Conservation (phyloP, 2,329 filamentous ascomycete species). For the Calonectria montana region DNA sequence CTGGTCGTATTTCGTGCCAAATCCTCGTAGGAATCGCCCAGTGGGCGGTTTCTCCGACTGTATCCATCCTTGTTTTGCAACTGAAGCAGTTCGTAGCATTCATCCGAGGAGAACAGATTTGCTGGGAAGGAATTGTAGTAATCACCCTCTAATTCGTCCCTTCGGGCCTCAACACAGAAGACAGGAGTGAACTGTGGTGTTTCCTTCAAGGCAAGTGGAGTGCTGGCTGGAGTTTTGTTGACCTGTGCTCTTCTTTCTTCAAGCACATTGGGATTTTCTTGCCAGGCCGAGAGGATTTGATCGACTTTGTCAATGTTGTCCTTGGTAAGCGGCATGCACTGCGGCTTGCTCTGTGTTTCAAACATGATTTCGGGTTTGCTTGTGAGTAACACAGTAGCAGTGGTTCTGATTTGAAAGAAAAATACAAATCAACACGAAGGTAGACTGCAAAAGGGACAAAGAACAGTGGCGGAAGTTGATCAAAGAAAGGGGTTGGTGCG, state of each 20-base stretch:
- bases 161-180: background rate
- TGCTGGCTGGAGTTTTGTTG: background rate
- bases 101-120: background rate
- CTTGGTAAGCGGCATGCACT: background rate
- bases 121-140: background rate
- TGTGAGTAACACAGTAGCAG: too few species aligned
- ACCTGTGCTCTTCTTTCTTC: background rate
- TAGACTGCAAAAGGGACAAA: background rate
- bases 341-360: background rate
- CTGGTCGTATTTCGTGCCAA: background rate
- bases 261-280: background rate
- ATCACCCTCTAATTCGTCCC: background rate
- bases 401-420: background rate
- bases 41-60: background rate
- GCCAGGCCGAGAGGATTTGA: background rate
- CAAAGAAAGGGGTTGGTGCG: background rate
- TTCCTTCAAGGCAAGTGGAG: background rate
- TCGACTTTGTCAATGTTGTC: background rate
- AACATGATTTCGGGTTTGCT: background rate
- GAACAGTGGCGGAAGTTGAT: background rate
- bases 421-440: background rate
- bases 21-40: fast-evolving
- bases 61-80: background rate
- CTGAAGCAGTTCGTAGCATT: background rate
- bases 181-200: background rate